Percentiles rank a stretch among this genome's conserved stretches.
Conservation (phyloP, 148 eudicot species). For the Talinum fruticosum region DNA sequence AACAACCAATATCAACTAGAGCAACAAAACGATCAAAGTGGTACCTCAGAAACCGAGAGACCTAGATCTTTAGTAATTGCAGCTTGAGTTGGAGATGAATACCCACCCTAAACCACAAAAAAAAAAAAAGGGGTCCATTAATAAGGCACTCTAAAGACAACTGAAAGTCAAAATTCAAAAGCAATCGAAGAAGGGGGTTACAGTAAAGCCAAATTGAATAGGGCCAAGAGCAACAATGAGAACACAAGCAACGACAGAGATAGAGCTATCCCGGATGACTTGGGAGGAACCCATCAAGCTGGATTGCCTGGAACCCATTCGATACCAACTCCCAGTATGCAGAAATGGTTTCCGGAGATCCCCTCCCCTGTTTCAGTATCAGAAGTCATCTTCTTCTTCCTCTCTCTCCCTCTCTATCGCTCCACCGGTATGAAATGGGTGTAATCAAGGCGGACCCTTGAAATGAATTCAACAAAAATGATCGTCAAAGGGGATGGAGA, state of each 20-base stretch:
- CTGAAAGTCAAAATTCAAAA: background rate
- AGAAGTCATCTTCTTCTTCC: constrained; percentile 48
- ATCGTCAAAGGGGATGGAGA: background rate
- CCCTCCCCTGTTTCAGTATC: constrained; percentile 49
- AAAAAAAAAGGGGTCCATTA: too few species aligned
- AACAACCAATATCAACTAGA: constrained; percentile 13
- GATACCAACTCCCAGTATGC: constrained; percentile 96
- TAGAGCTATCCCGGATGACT: constrained; percentile 67
- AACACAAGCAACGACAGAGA: constrained; percentile 90
- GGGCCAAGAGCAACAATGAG: constrained; percentile 93
- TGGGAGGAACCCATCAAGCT: constrained; percentile 77
- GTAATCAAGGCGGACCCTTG: too few species aligned
- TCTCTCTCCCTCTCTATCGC: background rate
- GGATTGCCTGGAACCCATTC: constrained; percentile 91
- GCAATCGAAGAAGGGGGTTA: constrained; percentile 6
- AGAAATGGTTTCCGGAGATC: constrained; percentile 86
- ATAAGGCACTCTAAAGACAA: too few species aligned
- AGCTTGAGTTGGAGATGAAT: constrained; percentile 84
- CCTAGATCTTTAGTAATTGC: constrained; percentile 66
- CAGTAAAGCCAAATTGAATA: constrained; percentile 98
- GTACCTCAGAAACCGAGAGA: constrained; percentile 81
- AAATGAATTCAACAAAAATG: background rate
- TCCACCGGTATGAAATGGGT: too few species aligned
- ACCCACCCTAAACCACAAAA: constrained; percentile 58
- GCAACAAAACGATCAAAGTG: constrained; percentile 8